These are phyloP conservation scores for Aspergillus conjunctus DNA, from an alignment of 495 filamentous ascomycete genomes.

Conservation along the genomic window DNA sequence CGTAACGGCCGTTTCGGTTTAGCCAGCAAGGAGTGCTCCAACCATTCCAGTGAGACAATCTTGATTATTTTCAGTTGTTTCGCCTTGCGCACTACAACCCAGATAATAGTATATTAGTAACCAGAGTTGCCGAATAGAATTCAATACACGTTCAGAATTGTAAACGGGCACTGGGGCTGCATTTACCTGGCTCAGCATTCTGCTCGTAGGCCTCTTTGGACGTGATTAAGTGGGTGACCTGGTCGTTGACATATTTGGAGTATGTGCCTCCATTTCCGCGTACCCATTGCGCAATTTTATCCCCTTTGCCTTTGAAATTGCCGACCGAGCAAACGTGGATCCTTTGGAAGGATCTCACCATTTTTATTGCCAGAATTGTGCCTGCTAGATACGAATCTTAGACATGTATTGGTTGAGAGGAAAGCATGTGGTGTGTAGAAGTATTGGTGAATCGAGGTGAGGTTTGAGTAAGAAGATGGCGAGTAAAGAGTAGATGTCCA, in stretches of 20 bases:
- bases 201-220: conserved; percentile 54
- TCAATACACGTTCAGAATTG: background rate
- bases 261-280: conserved; percentile 53
- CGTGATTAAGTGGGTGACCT: conserved; percentile 63
- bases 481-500: too few relatives aligned
- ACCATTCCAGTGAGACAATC: conserved; percentile 65
- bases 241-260: conserved; percentile 37
- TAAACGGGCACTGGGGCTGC: background rate
- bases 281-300: conserved; percentile 58
- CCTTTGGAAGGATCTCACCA: conserved; percentile 39
- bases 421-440: too few relatives aligned
- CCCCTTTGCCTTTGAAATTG: conserved; percentile 41
- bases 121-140: background rate
- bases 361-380: conserved; percentile 8
- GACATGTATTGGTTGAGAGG: background rate
- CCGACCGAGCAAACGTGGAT: conserved; percentile 37
- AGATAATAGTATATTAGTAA: background rate
- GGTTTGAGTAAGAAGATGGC: too few relatives aligned
- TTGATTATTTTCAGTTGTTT: conserved; percentile 39
- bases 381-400: background rate
- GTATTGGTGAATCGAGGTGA: too few relatives aligned
- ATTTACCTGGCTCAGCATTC: conserved; percentile 39
- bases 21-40: conserved; percentile 54
- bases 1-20: conserved; percentile 32
- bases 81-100: conserved; percentile 45